Evolutionary conservation across 768 basidiomycete genomes (phyloP), one percentile per base, ranked within the genome.

Genomic region (Phaeotremella fagi): DNA sequence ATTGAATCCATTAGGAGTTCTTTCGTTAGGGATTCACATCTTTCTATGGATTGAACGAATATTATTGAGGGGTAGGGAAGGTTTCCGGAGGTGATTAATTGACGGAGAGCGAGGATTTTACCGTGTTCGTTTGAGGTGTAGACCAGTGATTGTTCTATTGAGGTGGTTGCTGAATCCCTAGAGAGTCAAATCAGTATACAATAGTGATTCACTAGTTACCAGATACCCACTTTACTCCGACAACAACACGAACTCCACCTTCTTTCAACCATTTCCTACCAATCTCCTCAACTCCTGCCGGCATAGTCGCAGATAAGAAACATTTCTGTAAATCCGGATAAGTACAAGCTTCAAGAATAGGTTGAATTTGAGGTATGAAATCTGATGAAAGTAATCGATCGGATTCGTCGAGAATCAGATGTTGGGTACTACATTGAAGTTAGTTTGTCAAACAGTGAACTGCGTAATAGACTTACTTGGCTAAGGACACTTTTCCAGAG

Each of bases 281-380:
- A 24, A 90, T 76, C 65, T 85, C 87, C 73, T 99, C 95, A 0
- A 82, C 85, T 9, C 84, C 82, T 11, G 88, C 84, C 16, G 94
- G 94, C 38, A 99, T 82, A 0, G 95, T 99, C 1, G 95, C 95
- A 63, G 89, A 91, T 73, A 98, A 90, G 18, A 97, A 84, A 1
- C 87, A 86, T 64, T 90, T 95, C 70, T 89, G 89, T 0, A 91
- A 57, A 1, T 77, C 73, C 2, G 82, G 71, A 68, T 85, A 78
- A 0, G 82, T 82, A 64, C 90, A 95, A 16, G 86, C 82, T 1
- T 81, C 81, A 12, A 92, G 75, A 48, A 98, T 84, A 73, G 92
- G 94, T 77, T 90, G 81, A 1, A 90, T 82, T 77, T 98, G 94
- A 9, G 82, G 77, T 50, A 90, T 76, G 74, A 99, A 99, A 65